Percentiles rank a stretch among this genome's conserved stretches.
Conservation (phyloP, 1,284 basidiomycete species). For the Cutaneotrichosporon dermatis region DNA sequence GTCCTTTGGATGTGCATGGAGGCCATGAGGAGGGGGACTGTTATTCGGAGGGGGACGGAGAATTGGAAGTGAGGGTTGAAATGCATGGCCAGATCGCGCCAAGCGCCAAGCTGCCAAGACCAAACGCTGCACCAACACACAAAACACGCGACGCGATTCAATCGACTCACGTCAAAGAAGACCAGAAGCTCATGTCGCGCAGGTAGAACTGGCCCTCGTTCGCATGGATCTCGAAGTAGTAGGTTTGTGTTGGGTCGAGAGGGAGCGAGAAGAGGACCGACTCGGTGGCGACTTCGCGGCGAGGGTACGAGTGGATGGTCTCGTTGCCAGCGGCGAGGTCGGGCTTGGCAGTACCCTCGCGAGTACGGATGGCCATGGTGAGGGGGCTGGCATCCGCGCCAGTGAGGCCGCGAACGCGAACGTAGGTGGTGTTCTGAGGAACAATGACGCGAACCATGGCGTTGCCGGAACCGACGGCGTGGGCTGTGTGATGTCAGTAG, state of each 20-base stretch:
- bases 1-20: too few species aligned
- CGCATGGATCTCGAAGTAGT: not conserved
- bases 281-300: not conserved
- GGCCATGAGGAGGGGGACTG: too few species aligned
- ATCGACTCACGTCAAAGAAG: not conserved
- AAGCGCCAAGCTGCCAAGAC: not conserved
- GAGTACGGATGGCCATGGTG: not conserved
- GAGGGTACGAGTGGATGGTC: not conserved
- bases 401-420: not conserved
- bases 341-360: not conserved
- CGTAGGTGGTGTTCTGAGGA: not conserved
- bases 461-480: not conserved
- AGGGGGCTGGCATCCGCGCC: not conserved
- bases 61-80: not conserved
- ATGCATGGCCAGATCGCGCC: too few species aligned
- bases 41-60: not conserved
- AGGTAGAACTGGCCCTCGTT: not conserved
- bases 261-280: not conserved
- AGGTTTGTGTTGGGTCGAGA: conserved; percentile 1
- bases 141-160: not conserved
- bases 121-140: not conserved
- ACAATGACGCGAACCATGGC: not conserved
- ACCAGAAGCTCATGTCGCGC: not conserved
- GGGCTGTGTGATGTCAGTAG: not conserved
- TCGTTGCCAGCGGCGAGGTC: not conserved